phyloP scores from a whole-genome alignment of 805 yeast genomes.

The Ogataea trehaloabstinens region DNA sequence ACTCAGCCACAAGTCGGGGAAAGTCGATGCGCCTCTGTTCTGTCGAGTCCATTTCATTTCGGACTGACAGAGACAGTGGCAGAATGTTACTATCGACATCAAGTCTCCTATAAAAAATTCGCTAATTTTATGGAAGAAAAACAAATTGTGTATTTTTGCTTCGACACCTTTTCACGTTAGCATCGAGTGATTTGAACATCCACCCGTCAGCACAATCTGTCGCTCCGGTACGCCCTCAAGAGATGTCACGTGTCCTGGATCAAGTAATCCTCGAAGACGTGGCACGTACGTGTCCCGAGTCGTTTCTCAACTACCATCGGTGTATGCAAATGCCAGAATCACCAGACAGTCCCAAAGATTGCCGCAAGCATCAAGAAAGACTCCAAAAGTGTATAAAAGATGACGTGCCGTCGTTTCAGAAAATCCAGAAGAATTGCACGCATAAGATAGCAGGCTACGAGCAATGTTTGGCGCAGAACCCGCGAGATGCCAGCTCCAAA shows the following conservation, averaged over 20 bases:
- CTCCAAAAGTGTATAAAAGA: constrained; percentile 62
- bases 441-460: constrained; percentile 61
- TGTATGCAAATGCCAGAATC: constrained; percentile 51
- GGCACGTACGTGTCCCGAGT: constrained; percentile 71
- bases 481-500: constrained; percentile 40
- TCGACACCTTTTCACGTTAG: too few relatives aligned
- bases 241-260: constrained; percentile 57
- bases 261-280: constrained; percentile 77
- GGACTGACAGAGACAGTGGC: too few relatives aligned
- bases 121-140: too few relatives aligned
- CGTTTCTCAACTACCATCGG: constrained; percentile 69
- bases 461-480: constrained; percentile 52
- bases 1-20: constrained; percentile 8
- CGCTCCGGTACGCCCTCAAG: too few relatives aligned
- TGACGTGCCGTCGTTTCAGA: constrained; percentile 68
- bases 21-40: constrained; percentile 10
- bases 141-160: too few relatives aligned
- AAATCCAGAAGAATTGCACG: constrained; percentile 62
- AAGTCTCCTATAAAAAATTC: too few relatives aligned
- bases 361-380: constrained; percentile 53
- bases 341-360: constrained; percentile 37
- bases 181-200: too few relatives aligned
- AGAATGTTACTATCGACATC: too few relatives aligned
- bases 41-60: not conserved
- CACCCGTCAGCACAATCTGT: too few relatives aligned